phyloP scores from a whole-genome alignment of 2,329 filamentous ascomycete genomes.

The Colletotrichum gigasporum region DNA sequence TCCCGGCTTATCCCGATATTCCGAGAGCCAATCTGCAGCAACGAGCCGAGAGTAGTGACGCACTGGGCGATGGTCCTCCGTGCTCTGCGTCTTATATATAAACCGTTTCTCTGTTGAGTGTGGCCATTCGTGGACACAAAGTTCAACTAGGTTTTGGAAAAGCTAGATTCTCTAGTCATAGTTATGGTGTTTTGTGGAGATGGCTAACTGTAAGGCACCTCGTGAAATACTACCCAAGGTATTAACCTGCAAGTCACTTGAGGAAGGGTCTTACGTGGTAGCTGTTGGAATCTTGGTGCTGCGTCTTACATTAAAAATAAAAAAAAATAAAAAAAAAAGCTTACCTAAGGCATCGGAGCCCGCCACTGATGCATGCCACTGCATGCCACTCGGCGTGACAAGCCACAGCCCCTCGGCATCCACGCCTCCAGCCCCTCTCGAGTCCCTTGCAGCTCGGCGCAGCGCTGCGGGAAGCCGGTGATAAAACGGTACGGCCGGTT shows the following conservation, averaged over 20 bases:
- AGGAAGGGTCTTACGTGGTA: too few species aligned
- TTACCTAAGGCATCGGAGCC: not conserved
- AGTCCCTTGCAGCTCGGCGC: slow-evolving; percentile 8
- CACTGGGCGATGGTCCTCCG: not conserved
- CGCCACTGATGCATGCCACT: not conserved
- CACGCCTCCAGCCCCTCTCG: slow-evolving; percentile 6
- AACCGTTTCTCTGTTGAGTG: too few species aligned
- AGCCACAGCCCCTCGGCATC: not conserved
- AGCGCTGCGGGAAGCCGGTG: slow-evolving; percentile 12
- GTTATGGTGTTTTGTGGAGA: too few species aligned
- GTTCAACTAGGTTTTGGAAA: too few species aligned
- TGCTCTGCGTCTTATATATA: not conserved
- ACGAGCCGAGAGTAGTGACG: not conserved
- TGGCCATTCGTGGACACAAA: too few species aligned
- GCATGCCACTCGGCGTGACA: not conserved
- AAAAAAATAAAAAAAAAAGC: too few species aligned
- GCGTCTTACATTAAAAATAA: too few species aligned
- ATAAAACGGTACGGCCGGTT: slow-evolving; percentile 8
- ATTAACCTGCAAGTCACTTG: too few species aligned
- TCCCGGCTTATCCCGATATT: slow-evolving; percentile 25
- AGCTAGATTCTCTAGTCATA: too few species aligned
- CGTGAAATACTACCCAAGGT: too few species aligned
- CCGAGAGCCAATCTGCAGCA: slow-evolving; percentile 1
- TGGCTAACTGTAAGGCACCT: too few species aligned
- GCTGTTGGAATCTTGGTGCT: too few species aligned